Base-by-base conservation (phyloP, 345 rosid genomes). In the Corchorus capsularis region DNA sequence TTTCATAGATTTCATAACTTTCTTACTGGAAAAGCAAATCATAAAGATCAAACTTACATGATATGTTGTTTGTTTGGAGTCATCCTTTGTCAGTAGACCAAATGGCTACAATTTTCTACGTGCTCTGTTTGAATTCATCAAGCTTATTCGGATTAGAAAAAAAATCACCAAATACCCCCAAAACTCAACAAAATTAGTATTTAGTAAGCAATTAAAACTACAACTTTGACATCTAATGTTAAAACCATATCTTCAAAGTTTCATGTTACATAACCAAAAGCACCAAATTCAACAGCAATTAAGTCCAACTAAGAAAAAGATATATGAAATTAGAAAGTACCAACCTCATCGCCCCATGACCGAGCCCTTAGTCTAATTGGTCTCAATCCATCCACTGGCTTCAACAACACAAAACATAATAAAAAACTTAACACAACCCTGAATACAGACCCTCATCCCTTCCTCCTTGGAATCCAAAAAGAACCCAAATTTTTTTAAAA, bases 331-430 rank as follows among this genome's bases (percentile, higher is more conserved):
- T 39, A 39, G 16, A 69, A 64, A 66, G 72, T 39, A 86, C 92
- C 54, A 64, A 96, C 99, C 96, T 96, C 92, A 77, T 92, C 99
- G 43, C 95, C 92, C 99, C 99, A 93, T n/a, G 98, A 90, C 69
- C 89, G 91, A 76, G 91, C 76, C 73, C 81, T 88, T 76, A 92
- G 97, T 76, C 97, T 89, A 62, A 96, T 84, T 43, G 99, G 98
- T 77, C 99, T 87, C 66, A 93, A 72, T 46, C 87, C 96, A 52
- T 70, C 80, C 57, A 80, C 96, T 34, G 93, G 90, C 73, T 69
- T 82, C n/a, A 83, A 79, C 82, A 87, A 39, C 32, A 81, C 74
- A 53, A 85, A 83, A 75, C 82, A 80, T 79, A 93, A 76, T 86
- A 90, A 88, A 39, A 93, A 83, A 41, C 86, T 87, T 20, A 89